phyloP scores from a whole-genome alignment of 768 basidiomycete species.

The Trametes villosa region DNA sequence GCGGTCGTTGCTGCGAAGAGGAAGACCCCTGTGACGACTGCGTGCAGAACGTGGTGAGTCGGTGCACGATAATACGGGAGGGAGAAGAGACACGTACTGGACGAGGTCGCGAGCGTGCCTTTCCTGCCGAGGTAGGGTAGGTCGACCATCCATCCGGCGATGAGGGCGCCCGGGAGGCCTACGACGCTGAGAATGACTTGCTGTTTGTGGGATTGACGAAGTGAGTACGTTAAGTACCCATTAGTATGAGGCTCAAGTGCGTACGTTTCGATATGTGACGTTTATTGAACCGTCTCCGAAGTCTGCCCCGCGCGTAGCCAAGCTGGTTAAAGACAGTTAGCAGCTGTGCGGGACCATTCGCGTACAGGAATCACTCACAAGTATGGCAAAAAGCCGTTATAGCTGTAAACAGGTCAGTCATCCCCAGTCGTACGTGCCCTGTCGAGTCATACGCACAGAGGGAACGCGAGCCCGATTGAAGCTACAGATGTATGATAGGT shows the following conservation, averaged over 20 bases:
- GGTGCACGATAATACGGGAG: background rate
- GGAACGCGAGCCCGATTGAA: constrained; percentile 78
- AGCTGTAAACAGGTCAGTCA: constrained; percentile 33
- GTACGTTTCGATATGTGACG: constrained; percentile 75
- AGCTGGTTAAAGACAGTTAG: constrained; percentile 40
- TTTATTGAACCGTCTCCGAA: constrained; percentile 73
- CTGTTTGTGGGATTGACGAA: constrained; percentile 29
- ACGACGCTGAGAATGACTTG: constrained; percentile 61
- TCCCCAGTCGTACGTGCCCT: no score
- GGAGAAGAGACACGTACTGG: constrained; percentile 36
- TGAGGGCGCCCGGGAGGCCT: constrained; percentile 58
- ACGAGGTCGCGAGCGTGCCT: constrained; percentile 57
- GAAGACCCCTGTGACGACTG: constrained; percentile 58
- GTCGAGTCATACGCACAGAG: constrained; percentile 55
- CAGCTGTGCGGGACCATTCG: background rate
- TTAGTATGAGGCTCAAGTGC: constrained; percentile 11
- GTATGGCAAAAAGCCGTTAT: constrained; percentile 57
- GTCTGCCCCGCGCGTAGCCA: constrained; percentile 65
- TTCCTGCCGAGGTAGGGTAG: constrained; percentile 54
- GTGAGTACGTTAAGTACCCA: background rate
- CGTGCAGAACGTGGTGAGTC: constrained; percentile 8
- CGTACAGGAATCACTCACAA: constrained; percentile 42
- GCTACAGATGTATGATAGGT: constrained; percentile 50
- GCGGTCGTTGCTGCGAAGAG: constrained; percentile 62
- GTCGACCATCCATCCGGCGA: constrained; percentile 60